phyloP scores from a whole-genome alignment of 208 protist genomes.

The Acanthamoeba castellanii region DNA sequence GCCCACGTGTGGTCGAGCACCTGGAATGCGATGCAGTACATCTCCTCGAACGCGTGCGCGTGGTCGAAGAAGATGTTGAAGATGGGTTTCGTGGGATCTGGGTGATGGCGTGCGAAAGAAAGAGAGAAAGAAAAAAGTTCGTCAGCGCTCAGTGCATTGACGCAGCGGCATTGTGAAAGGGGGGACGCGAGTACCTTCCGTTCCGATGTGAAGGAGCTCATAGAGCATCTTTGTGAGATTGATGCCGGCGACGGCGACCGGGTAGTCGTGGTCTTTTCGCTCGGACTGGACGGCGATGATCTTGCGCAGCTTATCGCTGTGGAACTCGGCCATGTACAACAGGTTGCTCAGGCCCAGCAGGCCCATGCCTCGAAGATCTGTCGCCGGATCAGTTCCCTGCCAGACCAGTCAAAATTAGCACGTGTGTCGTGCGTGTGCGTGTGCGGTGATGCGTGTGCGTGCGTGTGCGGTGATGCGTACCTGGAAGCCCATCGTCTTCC shows the following conservation, averaged over 20 bases:
- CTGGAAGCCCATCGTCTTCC: conserved; percentile 71
- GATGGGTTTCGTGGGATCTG: conserved; percentile 50
- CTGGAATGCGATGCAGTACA: conserved; percentile 82
- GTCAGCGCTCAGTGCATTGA: not conserved
- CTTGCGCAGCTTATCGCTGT: conserved; percentile 75
- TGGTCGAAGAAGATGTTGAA: conserved; percentile 80
- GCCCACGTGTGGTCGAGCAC: conserved; percentile 81
- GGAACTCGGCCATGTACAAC: conserved; percentile 89
- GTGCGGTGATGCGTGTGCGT: too few relatives aligned
- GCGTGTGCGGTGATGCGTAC: not conserved
- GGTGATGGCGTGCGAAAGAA: not conserved
- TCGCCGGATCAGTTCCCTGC: conserved; percentile 88
- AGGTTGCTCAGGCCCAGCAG: conserved; percentile 90
- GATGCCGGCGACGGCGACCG: conserved; percentile 78
- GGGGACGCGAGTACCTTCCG: not conserved
- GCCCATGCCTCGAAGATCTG: conserved; percentile 93
- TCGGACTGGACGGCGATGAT: conserved; percentile 56
- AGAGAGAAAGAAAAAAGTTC: not conserved
- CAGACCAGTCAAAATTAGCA: too few relatives aligned
- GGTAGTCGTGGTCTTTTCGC: conserved; percentile 82
- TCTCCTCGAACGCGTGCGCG: conserved; percentile 79
- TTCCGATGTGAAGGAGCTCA: conserved; percentile 72
- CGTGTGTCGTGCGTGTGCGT: not conserved
- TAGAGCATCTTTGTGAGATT: conserved; percentile 76
- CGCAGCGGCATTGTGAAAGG: not conserved